Percentiles rank a stretch among this genome's conserved stretches.
phyloP scores from a whole-genome alignment of 345 rosid genomes.

The Litchi chinensis region DNA sequence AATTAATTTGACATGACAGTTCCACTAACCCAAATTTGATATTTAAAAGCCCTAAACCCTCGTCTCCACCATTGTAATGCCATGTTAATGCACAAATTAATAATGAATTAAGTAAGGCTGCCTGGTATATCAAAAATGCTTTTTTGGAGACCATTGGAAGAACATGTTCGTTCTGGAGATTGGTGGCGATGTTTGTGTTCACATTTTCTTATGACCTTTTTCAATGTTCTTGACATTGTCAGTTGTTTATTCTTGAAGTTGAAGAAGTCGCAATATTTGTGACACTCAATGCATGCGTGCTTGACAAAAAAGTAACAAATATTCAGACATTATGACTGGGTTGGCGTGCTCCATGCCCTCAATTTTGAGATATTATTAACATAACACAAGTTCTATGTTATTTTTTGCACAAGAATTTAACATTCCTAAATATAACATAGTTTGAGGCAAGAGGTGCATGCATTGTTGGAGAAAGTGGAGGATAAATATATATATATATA shows the following conservation, averaged over 20 bases:
- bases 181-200: not conserved
- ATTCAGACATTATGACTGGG: conserved; percentile 3
- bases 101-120: too few species aligned
- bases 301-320: not conserved
- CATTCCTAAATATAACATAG: not conserved
- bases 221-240: not conserved
- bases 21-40: not conserved
- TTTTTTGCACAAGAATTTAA: not conserved
- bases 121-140: too few species aligned
- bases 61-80: not conserved
- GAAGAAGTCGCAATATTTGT: not conserved
- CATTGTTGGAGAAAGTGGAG: not conserved
- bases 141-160: not conserved
- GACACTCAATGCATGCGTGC: conserved; percentile 11
- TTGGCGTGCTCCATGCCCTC: not conserved
- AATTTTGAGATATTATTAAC: not conserved
- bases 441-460: not conserved
- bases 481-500: too few species aligned
- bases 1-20: not conserved
- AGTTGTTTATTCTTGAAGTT: not conserved
- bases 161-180: not conserved
- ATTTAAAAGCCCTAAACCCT: not conserved
- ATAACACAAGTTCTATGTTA: too few species aligned
- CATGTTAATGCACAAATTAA: not conserved
- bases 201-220: not conserved